These are phyloP conservation scores for Xylaria scruposa DNA, from an alignment of 495 filamentous ascomycete species.

Conservation along the genomic window DNA sequence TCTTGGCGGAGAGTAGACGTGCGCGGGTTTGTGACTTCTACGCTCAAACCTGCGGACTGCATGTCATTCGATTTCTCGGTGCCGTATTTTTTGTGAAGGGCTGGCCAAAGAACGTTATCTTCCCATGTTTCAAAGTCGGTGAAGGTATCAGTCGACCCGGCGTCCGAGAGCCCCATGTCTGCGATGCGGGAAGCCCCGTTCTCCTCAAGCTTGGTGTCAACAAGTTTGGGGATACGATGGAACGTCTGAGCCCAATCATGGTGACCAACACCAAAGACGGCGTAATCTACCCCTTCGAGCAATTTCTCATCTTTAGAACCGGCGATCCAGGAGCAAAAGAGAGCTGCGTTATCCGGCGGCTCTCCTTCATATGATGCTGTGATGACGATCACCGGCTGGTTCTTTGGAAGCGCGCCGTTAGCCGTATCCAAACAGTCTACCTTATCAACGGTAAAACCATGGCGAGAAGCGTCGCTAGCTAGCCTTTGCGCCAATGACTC, in stretches of 20 bases:
- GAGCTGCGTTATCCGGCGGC: constrained; percentile 74
- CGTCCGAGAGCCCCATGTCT: constrained; percentile 65
- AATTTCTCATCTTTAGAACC: constrained; percentile 55
- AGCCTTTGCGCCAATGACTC: constrained; percentile 70
- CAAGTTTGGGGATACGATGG: constrained; percentile 70
- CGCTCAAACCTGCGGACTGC: constrained; percentile 49
- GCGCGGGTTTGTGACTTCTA: constrained; percentile 65
- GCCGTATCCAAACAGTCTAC: constrained; percentile 67
- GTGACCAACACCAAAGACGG: constrained; percentile 67
- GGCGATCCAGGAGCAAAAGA: constrained; percentile 72
- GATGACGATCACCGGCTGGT: constrained; percentile 69
- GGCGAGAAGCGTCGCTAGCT: constrained; percentile 61
- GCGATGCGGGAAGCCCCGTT: constrained; percentile 62
- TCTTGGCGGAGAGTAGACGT: constrained; percentile 69
- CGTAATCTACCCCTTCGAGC: constrained; percentile 63
- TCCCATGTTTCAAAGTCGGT: constrained; percentile 76
- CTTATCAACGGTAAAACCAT: constrained; percentile 63
- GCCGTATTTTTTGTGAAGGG: constrained; percentile 59
- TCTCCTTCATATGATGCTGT: constrained; percentile 78
- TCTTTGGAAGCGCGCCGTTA: constrained; percentile 64
- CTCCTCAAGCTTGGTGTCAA: constrained; percentile 59
- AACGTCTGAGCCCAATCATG: constrained; percentile 75
- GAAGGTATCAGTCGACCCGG: constrained; percentile 69
- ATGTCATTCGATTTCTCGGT: constrained; percentile 25
- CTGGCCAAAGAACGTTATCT: constrained; percentile 69